phyloP scores from a whole-genome alignment of 371 early-diverging fungal species.

The Blakeslea trispora region DNA sequence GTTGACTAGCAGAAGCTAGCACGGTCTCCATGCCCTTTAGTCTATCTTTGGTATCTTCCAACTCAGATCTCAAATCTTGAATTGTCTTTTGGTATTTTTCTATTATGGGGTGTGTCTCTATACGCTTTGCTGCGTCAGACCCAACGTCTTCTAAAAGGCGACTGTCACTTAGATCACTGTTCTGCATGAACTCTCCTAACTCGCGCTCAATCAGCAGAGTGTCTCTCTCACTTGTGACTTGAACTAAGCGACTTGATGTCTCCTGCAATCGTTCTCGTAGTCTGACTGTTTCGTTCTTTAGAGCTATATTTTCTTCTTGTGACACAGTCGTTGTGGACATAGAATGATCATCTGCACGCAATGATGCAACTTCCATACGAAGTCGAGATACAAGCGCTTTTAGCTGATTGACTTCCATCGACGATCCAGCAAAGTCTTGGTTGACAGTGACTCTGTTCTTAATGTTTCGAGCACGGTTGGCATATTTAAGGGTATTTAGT shows the following conservation, averaged over 20 bases:
- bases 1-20: slow-evolving; percentile 22
- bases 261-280: slow-evolving; percentile 13
- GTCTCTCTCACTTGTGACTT: slow-evolving; percentile 61
- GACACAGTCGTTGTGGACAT: slow-evolving; percentile 14
- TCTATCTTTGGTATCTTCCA: slow-evolving; percentile 47
- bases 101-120: slow-evolving; percentile 54
- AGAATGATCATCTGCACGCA: slow-evolving; percentile 36
- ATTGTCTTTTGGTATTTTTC: slow-evolving; percentile 55
- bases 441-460: slow-evolving; percentile 83
- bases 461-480: slow-evolving; percentile 86
- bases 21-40: slow-evolving; percentile 28
- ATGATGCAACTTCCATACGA: slow-evolving; percentile 56
- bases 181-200: slow-evolving; percentile 37
- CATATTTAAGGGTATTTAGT: slow-evolving; percentile 90
- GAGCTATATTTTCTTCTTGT: slow-evolving; percentile 29
- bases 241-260: slow-evolving; percentile 36
- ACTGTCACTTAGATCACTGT: slow-evolving; percentile 12
- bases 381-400: slow-evolving; percentile 68
- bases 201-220: slow-evolving; percentile 61
- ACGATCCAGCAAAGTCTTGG: slow-evolving; percentile 65
- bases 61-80: slow-evolving; percentile 49
- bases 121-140: slow-evolving; percentile 1
- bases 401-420: slow-evolving; percentile 69
- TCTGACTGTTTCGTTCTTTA: slow-evolving; percentile 28
- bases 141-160: slow-evolving; percentile 18